Evolutionary conservation across 2,329 filamentous ascomycete genomes (phyloP), one percentile per base, ranked within the genome.

Genomic region (Cercospora sojina): DNA sequence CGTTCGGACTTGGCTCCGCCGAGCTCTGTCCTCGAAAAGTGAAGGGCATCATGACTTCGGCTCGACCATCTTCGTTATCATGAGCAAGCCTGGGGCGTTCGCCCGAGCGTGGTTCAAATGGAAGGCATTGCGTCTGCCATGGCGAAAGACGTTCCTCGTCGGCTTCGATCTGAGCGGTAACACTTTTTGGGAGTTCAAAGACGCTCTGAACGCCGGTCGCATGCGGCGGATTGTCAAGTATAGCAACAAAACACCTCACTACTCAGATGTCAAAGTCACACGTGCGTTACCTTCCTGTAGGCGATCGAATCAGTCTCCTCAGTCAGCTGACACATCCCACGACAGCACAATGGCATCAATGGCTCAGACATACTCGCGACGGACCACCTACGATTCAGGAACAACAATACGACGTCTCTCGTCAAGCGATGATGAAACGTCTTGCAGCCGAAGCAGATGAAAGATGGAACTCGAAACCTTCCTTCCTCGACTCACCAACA

Each of bases 171-270:
- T 90, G 57, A 76, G 82, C 20, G 87, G 87, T 67, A 89, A 89
- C 77, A 89, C 87, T 9, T 90, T 84, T 76, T 90, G 87, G 87
- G 87, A 88, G 73, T 89, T 89, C 77, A 86, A 85, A 73, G 86
- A 88, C 73, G 78, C 80, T 18, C 68, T 86, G 64, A 85, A 86
- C 70, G 76, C 83, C 43, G 78, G 80, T 47, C 83, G 86, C 51
- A 80, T 81, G 68, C 83, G 87, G 41, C 81, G 87, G 31, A 89
- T 89, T 18, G 86, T 88, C 64, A 82, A 85, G 70, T 85, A 84
- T 71, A 80, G 79, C 49, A 80, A 80, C 7, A 79, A 79, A 68
- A 41, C 62, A 65, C 83, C 82, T 8, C 85, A 88, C 73, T 84
- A 84, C 72, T 80, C 82, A 64, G 87, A 90, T 73, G 84, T 89